These are phyloP conservation scores for Cyphellophora attinorum DNA, from an alignment of 2,329 filamentous ascomycete genomes.

Conservation along the genomic window DNA sequence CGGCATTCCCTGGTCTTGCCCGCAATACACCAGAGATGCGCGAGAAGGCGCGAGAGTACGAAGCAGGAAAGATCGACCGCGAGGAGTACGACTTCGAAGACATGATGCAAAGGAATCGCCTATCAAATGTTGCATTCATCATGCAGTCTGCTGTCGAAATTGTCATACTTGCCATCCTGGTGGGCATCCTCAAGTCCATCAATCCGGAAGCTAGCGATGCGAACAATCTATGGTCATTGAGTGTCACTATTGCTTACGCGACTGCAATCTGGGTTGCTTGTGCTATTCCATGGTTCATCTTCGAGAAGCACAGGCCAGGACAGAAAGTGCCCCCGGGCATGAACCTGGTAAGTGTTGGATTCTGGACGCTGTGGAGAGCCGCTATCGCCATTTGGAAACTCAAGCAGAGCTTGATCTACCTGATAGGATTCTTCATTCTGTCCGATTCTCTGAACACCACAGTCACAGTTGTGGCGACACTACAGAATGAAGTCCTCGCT, in stretches of 20 bases:
- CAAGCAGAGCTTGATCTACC: conserved; percentile 56
- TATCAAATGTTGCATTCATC: conserved; percentile 56
- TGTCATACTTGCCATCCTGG: conserved; percentile 53
- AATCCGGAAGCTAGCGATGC: conserved; percentile 48
- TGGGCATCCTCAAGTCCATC: conserved; percentile 54
- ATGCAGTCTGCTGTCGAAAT: conserved; percentile 55
- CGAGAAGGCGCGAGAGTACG: conserved; percentile 39
- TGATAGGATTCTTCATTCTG: conserved; percentile 57
- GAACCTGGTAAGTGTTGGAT: conserved; percentile 45
- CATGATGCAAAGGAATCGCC: conserved; percentile 52
- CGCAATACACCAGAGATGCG: conserved; percentile 44
- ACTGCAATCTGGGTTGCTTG: conserved; percentile 55
- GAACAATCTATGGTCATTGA: conserved; percentile 59
- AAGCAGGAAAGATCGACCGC: conserved; percentile 43
- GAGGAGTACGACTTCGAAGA: conserved; percentile 53
- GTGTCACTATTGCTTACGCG: conserved; percentile 55
- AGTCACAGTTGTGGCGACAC: conserved; percentile 55
- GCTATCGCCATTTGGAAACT: conserved; percentile 52
- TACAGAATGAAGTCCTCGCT: conserved; percentile 56
- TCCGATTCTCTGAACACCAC: conserved; percentile 64
- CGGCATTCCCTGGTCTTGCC: conserved; percentile 51
- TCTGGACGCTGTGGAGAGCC: conserved; percentile 54
- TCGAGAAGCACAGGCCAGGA: conserved; percentile 56
- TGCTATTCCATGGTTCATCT: conserved; percentile 56
- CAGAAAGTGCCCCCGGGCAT: conserved; percentile 37